Evolutionary conservation across 176 grass and related monocot genomes (phyloP), one percentile per base, ranked within the genome.

Genomic region (Carex littledalei): DNA sequence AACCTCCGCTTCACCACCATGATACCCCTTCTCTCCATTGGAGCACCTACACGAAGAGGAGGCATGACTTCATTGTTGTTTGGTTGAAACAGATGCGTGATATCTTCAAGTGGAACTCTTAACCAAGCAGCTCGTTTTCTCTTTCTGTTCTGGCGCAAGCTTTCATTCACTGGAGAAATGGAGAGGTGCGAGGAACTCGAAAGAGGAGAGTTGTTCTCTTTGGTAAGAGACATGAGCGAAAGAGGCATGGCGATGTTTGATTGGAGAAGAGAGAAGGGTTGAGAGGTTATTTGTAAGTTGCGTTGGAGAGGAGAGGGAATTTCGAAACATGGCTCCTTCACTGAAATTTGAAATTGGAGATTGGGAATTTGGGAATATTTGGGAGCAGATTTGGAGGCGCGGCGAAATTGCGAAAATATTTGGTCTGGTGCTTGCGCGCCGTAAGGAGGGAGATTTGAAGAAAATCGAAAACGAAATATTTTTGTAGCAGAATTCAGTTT

Each of bases 51-150:
- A 35, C 8, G 24, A 59, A 81, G 53, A 81, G 29, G 5, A 32
- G 11, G 32, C 3, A 26, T 39, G 34, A 7, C 79, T 64, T 16
- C 57, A 81, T 21, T 81, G 79, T 63, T 65, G 34, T 65, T 43
- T 18, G 32, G 31, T 22, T 81, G n/a, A 81, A 81, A 81, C 78
- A 63, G 18, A 64, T 81, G 58, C 13, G 79, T 81, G 79, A 81
- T 81, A 81, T 81, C 79, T 65, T 81, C 57, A 61, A 81, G 79
- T 21, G 79, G 79, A 63, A 47, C 56, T 81, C 79, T 81, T 13
- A 43, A 17, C 13, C 17, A 16, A 21, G 79, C n/a, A 63, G 35
- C 6, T 81, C 35, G 32, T 57, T 81, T 81, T 63, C 79, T 64
- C 79, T 81, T 81, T 81, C 31, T 64, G 10, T 81, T 64, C 59